Conservation (phyloP, 116 monocot genomes). For the Posidonia oceanica region DNA sequence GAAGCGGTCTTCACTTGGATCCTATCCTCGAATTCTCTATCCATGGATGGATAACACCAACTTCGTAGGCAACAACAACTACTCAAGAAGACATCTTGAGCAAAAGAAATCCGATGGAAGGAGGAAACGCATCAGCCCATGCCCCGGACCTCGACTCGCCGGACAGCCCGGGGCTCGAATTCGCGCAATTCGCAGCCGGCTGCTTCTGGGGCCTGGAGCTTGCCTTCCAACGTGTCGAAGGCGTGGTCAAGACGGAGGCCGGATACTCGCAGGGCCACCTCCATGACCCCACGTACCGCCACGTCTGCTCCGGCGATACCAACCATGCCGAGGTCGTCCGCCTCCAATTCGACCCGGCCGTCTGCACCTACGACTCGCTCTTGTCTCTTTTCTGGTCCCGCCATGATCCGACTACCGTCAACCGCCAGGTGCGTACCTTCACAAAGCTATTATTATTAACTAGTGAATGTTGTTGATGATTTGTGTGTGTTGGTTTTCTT, state of each 20-base stretch:
- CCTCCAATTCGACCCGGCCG: slow-evolving; percentile 15
- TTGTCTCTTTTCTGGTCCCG: slow-evolving; percentile 16
- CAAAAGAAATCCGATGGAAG: no score
- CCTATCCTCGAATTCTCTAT: no score
- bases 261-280: slow-evolving; percentile 21
- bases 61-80: no score
- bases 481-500: no score
- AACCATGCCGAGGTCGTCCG: slow-evolving; percentile 19
- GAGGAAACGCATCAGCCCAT: no score
- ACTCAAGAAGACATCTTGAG: no score
- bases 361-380: slow-evolving; percentile 9
- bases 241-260: slow-evolving; percentile 23
- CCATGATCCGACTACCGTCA: slow-evolving; percentile 17
- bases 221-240: slow-evolving; percentile 18
- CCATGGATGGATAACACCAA: no score
- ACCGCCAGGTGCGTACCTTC: slow-evolving; percentile 12
- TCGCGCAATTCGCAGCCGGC: slow-evolving; percentile 25
- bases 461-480: no score
- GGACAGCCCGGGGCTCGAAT: slow-evolving; percentile 8
- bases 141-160: slow-evolving; percentile 11
- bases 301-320: slow-evolving; percentile 16
- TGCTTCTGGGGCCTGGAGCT: slow-evolving; percentile 31
- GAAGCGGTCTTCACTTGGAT: no score
- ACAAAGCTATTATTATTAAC: no score
- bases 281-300: slow-evolving; percentile 9